Base-by-base conservation (phyloP, 2,329 filamentous ascomycete species). In the Hypoxylon sp. region DNA sequence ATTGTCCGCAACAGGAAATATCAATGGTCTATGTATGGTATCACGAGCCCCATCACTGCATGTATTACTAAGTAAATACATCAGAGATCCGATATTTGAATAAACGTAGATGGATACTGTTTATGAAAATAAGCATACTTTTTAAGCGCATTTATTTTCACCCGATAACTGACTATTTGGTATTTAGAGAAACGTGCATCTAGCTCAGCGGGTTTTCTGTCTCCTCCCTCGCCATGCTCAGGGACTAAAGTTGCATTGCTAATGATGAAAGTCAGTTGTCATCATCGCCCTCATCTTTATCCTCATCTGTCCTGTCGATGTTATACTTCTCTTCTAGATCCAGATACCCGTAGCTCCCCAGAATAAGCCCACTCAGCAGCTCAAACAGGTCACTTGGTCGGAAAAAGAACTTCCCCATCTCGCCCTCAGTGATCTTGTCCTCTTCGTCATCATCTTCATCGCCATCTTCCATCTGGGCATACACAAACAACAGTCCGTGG, bases 401-500 rank as follows among this genome's bases (percentile, higher is more conserved):
- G n/a, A 51, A 34, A 11, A 51, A 51, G 9, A 51, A 34, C 17
- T 51, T 51, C 4, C 49, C 30, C 49, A 51, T 51, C 28, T 21
- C 17, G 5, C 14, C 14, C 7, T 51, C 49, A 3, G 21, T 23
- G 6, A n/a, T 25, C 49, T 34, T 19, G 11, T 51, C 10, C 14
- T 32, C 28, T 28, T 21, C 49, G 7, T 19, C 49, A 19, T 19
- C 14, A n/a, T 30, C 23, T n/a, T 50, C 48, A 3, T 50, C 48
- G 1, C 14, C 14, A 32, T 30, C 23, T 32, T 17, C 23, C 28
- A 32, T 14, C 5, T 36, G 30, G 17, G 30, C 46, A 25, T 60
- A 60, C 9, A 51, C 57, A 17, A 60, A 7, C 19, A 60, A n/a
- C 2, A 60, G 14, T 1, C 46, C 57, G 46, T 60, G 57, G 32